Evolutionary conservation across 768 basidiomycete genomes (phyloP).

Genomic region (Clitopilus hobsonii): DNA sequence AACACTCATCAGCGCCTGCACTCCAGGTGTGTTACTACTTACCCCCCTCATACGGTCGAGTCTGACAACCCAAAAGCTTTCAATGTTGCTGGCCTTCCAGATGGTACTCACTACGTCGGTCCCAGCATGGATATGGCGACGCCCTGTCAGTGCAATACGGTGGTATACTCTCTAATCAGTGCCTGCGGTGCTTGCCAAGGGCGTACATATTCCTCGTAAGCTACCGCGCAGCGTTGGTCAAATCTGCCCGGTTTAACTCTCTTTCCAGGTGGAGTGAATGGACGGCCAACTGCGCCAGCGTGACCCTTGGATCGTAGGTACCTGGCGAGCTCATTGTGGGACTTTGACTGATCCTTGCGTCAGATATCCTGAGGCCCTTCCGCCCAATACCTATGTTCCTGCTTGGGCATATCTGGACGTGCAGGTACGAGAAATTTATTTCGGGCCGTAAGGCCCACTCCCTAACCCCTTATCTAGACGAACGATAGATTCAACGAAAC

Average conservation of each 20-base stretch:
- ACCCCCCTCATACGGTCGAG: neutral
- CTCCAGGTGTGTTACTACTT: slow-evolving; percentile 26
- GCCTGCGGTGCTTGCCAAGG: slow-evolving; percentile 59
- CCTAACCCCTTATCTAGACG: slow-evolving; percentile 15
- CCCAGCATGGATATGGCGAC: slow-evolving; percentile 32
- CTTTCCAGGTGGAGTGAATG: slow-evolving; percentile 45
- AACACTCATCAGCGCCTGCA: slow-evolving; percentile 37
- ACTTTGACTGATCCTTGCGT: neutral
- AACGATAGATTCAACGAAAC: slow-evolving; percentile 33
- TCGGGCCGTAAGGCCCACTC: neutral
- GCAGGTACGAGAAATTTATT: slow-evolving; percentile 21
- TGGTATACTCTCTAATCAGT: slow-evolving; percentile 49
- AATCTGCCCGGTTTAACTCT: slow-evolving; percentile 2
- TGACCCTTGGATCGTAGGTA: slow-evolving; percentile 25
- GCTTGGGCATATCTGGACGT: slow-evolving; percentile 63
- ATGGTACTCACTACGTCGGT: slow-evolving; percentile 31
- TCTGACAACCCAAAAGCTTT: slow-evolving; percentile 16
- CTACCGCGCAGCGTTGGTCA: slow-evolving; percentile 9
- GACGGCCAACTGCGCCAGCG: slow-evolving; percentile 39
- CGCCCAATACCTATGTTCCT: slow-evolving; percentile 45
- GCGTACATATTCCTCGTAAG: slow-evolving; percentile 30
- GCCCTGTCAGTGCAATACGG: slow-evolving; percentile 50
- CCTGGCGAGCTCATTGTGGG: neutral
- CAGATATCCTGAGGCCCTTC: slow-evolving; percentile 47
- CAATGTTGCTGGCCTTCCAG: slow-evolving; percentile 25